Evolutionary conservation across 768 basidiomycete species (phyloP), one percentile per base, ranked within the genome.

Genomic region (Pleurotus pulmonarius): DNA sequence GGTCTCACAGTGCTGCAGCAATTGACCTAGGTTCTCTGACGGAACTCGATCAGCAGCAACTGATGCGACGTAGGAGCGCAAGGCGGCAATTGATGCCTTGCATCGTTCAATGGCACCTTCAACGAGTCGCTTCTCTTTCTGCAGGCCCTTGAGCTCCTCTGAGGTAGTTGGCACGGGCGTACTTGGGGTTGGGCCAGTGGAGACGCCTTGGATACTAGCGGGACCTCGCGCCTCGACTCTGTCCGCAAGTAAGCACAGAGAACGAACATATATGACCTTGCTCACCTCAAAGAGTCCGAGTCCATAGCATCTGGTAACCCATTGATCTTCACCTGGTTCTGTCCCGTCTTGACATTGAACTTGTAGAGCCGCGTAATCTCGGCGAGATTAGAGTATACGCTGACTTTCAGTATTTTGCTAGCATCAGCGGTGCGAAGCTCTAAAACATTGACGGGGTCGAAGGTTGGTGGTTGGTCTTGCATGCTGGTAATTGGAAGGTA

Each of bases 351-450:
- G 4, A 63, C 55, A 15, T 39, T 51, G 48, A 75, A 65, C 44
- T 63, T 68, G 62, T 69, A 72, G 11, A 68, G 44, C 9, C 75
- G 69, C 0, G 72, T 72, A 16, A 77, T 63, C 56, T 77, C 74
- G 39, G 75, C 75, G 22, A 70, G 67, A 5, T 63, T 63, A 13
- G 70, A 62, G 61, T 75, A 75, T 8, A 77, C 53, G 59, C 63
- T 69, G 40, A 75, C 72, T 6, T 61, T 60, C 25, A 60, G 58
- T 48, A 77, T 70, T 52, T 70, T 70, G 59, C 73, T 68, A 58
- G 69, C 65, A n/a, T 61, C 34, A 7, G 56, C 15, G 6, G 70
- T 68, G 6, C 60, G 59, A 4, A 76, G 61, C 5, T 70, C 58
- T 24, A 71, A 52, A 20, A 58, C 46, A 37, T 61, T 54, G 12